Evolutionary conservation across 495 filamentous ascomycete species (phyloP).

Genomic region (Xylaria curta): DNA sequence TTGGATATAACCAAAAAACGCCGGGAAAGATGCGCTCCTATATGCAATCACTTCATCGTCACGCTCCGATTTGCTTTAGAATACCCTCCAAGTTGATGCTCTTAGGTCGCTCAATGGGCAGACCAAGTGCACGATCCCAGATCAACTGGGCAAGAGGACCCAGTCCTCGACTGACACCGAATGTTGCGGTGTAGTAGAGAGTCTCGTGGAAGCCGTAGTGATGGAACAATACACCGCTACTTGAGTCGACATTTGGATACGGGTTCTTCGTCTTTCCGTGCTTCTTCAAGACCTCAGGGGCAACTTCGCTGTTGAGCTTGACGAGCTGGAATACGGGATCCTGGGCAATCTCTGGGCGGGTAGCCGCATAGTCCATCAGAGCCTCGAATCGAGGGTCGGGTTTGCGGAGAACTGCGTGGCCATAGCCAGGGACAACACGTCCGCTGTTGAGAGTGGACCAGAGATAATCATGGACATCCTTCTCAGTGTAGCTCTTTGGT

Average conservation of each 20-base stretch:
- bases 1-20: slow-evolving; percentile 22
- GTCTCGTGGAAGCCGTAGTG: slow-evolving; percentile 97
- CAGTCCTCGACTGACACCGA: slow-evolving; percentile 89
- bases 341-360: slow-evolving; percentile 79
- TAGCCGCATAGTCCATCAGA: slow-evolving; percentile 90
- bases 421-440: slow-evolving; percentile 94
- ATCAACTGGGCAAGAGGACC: slow-evolving; percentile 93
- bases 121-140: slow-evolving; percentile 91
- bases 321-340: slow-evolving; percentile 95
- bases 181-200: slow-evolving; percentile 96
- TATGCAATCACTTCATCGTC: slow-evolving; percentile 16
- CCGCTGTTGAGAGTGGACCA: slow-evolving; percentile 93
- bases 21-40: slow-evolving; percentile 22
- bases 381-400: slow-evolving; percentile 96
- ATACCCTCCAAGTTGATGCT: slow-evolving; percentile 90
- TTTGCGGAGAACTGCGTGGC: slow-evolving; percentile 97
- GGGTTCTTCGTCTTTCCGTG: slow-evolving; percentile 99
- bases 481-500: slow-evolving; percentile 75
- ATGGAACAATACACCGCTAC: slow-evolving; percentile 92
- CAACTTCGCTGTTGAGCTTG: slow-evolving; percentile 77
- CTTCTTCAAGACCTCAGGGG: slow-evolving; percentile 84
- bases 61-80: slow-evolving; percentile 62
- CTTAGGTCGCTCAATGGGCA: slow-evolving; percentile 99
- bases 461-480: slow-evolving; percentile 84
- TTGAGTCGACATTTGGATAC: slow-evolving; percentile 92